Evolutionary conservation across 2,329 filamentous ascomycete genomes (phyloP).

Genomic region (Monosporascus sp.): DNA sequence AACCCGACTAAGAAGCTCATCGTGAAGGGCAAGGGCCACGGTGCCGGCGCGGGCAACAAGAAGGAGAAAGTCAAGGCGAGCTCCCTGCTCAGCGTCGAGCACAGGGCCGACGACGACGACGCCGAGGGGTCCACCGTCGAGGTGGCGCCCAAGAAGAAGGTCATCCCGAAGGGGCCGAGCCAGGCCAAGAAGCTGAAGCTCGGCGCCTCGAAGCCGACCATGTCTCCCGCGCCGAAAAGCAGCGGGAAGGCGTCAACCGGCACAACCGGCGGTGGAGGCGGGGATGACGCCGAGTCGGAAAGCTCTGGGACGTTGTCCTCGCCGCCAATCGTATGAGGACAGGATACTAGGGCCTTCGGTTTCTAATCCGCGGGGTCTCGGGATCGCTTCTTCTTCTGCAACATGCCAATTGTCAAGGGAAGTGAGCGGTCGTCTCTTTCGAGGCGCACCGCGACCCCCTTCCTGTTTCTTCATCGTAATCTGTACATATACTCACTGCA

Average conservation of each 20-base stretch:
- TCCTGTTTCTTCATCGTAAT: neutral
- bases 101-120: constrained; percentile 32
- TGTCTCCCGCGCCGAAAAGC: constrained; percentile 46
- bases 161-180: constrained; percentile 31
- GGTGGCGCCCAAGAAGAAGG: constrained; percentile 37
- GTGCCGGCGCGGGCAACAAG: constrained; percentile 29
- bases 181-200: constrained; percentile 42
- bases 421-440: neutral
- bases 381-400: neutral
- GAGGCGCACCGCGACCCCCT: neutral
- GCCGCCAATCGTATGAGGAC: constrained; percentile 33
- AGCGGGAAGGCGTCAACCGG: constrained; percentile 34
- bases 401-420: neutral
- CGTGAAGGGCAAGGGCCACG: constrained; percentile 43
- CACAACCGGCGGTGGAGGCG: constrained; percentile 13
- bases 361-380: neutral
- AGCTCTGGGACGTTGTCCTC: constrained; percentile 53
- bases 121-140: constrained; percentile 33
- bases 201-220: constrained; percentile 37
- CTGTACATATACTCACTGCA: neutral
- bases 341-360: neutral
- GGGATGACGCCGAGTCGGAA: constrained; percentile 47
- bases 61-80: constrained; percentile 51
- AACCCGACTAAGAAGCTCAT: constrained; percentile 48
- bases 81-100: constrained; percentile 46